phyloP scores from a whole-genome alignment of 139 green algal genomes.

The Picochlorum sp. region DNA sequence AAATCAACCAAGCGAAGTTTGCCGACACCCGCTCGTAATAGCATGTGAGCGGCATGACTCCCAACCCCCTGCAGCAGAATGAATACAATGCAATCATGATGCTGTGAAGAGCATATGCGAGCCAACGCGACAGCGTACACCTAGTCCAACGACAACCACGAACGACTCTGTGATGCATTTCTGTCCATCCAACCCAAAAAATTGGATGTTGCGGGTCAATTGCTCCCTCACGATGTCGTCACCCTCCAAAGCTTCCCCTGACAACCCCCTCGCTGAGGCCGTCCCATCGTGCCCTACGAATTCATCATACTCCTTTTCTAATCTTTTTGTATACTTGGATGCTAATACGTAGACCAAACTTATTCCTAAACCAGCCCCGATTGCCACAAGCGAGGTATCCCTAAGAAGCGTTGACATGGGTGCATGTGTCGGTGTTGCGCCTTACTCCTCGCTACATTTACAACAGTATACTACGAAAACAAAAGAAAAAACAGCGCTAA shows the following conservation, averaged over 20 bases:
- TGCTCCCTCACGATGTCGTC: conserved; percentile 81
- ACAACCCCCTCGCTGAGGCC: neutral
- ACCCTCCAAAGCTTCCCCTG: conserved; percentile 14
- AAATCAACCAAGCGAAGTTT: conserved; percentile 91
- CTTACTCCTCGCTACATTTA: no score
- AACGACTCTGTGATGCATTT: conserved; percentile 51
- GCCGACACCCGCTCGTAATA: conserved; percentile 87
- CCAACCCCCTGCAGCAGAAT: conserved; percentile 72
- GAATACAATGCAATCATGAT: conserved; percentile 1
- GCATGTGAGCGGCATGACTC: conserved; percentile 84
- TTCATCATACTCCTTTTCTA: neutral
- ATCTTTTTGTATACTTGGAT: neutral
- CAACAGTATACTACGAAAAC: no score
- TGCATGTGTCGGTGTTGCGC: no score
- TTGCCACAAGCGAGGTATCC: no score
- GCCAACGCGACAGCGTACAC: conserved; percentile 40
- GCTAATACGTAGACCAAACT: no score
- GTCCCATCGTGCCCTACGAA: neutral
- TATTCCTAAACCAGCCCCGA: no score
- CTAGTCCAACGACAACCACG: conserved; percentile 89
- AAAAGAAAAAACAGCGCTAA: no score
- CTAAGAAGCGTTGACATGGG: no score
- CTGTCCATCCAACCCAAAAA: conserved; percentile 80
- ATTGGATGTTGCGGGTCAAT: conserved; percentile 88
- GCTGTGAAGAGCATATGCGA: conserved; percentile 2